phyloP scores from a whole-genome alignment of 768 basidiomycete genomes.

The Grammothele lineata region DNA sequence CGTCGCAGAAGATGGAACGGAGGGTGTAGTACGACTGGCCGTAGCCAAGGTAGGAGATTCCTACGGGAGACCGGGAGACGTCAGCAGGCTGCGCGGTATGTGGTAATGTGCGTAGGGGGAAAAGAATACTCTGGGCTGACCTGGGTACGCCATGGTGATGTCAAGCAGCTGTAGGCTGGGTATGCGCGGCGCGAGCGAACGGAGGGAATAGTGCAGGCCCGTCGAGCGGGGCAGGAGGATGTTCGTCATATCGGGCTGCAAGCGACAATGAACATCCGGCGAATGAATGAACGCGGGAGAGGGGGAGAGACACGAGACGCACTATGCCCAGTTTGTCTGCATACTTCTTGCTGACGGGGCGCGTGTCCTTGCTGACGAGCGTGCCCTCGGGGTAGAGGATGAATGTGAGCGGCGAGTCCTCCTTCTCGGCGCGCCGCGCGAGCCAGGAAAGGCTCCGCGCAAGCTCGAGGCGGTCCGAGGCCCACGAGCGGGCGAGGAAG shows the following conservation, averaged over 20 bases:
- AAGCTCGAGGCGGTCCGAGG: slow-evolving; percentile 70
- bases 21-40: slow-evolving; percentile 90
- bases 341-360: slow-evolving; percentile 81
- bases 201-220: slow-evolving; percentile 80
- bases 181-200: slow-evolving; percentile 74
- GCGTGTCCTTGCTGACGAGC: slow-evolving; percentile 80
- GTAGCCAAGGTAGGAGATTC: slow-evolving; percentile 73
- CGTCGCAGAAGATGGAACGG: slow-evolving; percentile 79
- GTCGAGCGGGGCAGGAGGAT: slow-evolving; percentile 90
- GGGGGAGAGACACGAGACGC: slow-evolving; percentile 31
- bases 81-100: background rate
- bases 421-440: slow-evolving; percentile 61
- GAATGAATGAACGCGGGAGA: background rate
- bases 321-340: slow-evolving; percentile 89
- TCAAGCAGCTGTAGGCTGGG: slow-evolving; percentile 82
- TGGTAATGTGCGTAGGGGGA: background rate
- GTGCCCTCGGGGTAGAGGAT: slow-evolving; percentile 96
- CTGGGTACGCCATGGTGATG: slow-evolving; percentile 88
- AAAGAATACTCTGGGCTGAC: slow-evolving; percentile 33
- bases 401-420: slow-evolving; percentile 71
- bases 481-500: slow-evolving; percentile 90
- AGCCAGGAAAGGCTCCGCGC: slow-evolving; percentile 62
- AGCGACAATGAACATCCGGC: background rate
- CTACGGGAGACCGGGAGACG: slow-evolving; percentile 30
- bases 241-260: slow-evolving; percentile 74